Evolutionary conservation across 2,329 filamentous ascomycete genomes (phyloP), one percentile per base, ranked within the genome.

Genomic region (Fusarium sp.): DNA sequence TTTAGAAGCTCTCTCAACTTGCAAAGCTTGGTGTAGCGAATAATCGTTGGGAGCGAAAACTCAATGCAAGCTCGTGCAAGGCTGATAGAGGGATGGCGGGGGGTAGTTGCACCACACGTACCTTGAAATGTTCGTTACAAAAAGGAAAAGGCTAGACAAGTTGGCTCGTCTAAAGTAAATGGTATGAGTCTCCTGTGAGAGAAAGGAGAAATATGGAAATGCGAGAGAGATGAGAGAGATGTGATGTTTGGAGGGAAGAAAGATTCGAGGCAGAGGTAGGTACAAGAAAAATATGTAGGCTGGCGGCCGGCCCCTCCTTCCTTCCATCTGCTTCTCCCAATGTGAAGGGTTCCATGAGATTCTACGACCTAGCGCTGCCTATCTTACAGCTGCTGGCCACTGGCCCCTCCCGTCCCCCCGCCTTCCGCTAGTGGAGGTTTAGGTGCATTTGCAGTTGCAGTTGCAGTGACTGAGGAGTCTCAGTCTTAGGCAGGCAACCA

Each of bases 271-370:
- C 52, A 53, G 60, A 63, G 64, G 69, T 55, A 69, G 73, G 71
- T 75, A 49, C 33, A 78, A 78, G 79, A 80, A 80, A 77, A 78
- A 78, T 70, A 70, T 70, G 67, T 70, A 75, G 67, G 71, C 70
- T 61, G 67, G 68, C 69, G 58, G 54, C 35, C 48, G 66, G 72
- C 72, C 72, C 72, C 72, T 74, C 72, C 72, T 71, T 62, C 67
- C 67, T 67, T 68, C 70, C 60, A 70, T 70, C 40, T 70, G 62
- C 19, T 73, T 73, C 72, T 73, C 73, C 71, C 66, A 65, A 71
- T 68, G 70, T 73, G 75, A 77, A 77, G 80, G 79, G 78, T 82
- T 82, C 80, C 80, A 82, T 82, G 77, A 72, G 80, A 81, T 82
- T 82, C 80, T 76, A 82, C 77, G 79, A 68, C 68, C 68, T 67